Percentiles rank a stretch among this genome's conserved stretches.
Evolutionary conservation across 225 moss, liverwort and hornwort genomes (phyloP).

Genomic region (Straminergon stramineum): DNA sequence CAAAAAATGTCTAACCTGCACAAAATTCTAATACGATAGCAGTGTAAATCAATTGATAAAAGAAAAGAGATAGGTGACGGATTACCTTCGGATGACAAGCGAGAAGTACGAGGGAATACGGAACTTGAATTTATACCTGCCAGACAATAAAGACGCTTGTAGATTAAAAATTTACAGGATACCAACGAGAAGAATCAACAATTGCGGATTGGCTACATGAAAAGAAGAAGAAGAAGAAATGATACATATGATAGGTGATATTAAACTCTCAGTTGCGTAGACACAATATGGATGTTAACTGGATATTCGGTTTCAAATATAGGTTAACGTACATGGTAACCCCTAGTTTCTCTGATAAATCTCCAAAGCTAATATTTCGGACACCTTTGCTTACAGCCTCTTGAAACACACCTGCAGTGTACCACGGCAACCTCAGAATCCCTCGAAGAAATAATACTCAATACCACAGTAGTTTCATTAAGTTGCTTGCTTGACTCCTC

Average conservation of each 20-base stretch:
- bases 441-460: not conserved
- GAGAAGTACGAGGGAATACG: constrained; percentile 89
- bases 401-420: constrained; percentile 74
- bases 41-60: not conserved
- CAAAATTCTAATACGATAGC: not conserved
- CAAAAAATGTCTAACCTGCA: not conserved
- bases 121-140: constrained; percentile 89
- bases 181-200: not conserved
- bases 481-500: not conserved
- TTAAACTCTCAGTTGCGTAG: not conserved
- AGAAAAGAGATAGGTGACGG: not conserved
- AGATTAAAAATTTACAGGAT: not conserved
- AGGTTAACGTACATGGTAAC: constrained; percentile 61
- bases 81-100: constrained; percentile 91
- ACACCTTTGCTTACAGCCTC: constrained; percentile 90
- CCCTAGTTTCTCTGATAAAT: constrained; percentile 81
- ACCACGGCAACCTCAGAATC: not conserved
- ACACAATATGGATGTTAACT: not conserved
- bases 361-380: constrained; percentile 93
- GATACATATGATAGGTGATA: no score
- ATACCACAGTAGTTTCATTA: not conserved
- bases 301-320: not conserved
- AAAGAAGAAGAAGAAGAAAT: not conserved
- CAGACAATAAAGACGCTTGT: not conserved
- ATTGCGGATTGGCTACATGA: not conserved